phyloP scores from a whole-genome alignment of 1,139 yeast genomes.

The Arxiozyma slooffiae region DNA sequence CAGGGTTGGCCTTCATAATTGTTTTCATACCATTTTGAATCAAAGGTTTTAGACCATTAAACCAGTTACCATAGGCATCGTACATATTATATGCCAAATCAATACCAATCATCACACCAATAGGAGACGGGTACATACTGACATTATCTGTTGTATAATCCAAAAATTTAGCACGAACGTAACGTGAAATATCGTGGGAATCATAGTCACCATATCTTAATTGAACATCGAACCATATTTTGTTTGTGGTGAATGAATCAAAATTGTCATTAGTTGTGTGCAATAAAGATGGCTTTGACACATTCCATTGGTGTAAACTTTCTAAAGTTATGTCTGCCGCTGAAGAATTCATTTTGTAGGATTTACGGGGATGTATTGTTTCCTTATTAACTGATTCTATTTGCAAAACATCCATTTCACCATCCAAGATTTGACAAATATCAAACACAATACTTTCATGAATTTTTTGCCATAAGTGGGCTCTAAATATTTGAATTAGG shows the following conservation, averaged over 20 bases:
- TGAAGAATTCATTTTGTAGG: slow-evolving; percentile 94
- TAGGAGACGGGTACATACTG: slow-evolving; percentile 84
- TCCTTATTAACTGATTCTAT: slow-evolving; percentile 84
- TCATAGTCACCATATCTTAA: slow-evolving; percentile 95
- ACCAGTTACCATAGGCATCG: slow-evolving; percentile 96
- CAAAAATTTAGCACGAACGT: slow-evolving; percentile 82
- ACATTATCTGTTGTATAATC: slow-evolving; percentile 87
- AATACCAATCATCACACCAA: slow-evolving; percentile 83
- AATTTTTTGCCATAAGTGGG: slow-evolving; percentile 98
- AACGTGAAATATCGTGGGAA: slow-evolving; percentile 91
- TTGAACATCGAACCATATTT: slow-evolving; percentile 94
- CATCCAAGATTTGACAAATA: slow-evolving; percentile 83
- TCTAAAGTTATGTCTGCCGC: slow-evolving; percentile 81
- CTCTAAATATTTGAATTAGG: slow-evolving; percentile 89
- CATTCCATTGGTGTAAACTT: slow-evolving; percentile 75
- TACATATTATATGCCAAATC: slow-evolving; percentile 94
- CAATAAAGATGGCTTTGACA: slow-evolving; percentile 71
- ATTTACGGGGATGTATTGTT: slow-evolving; percentile 92
- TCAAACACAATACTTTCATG: slow-evolving; percentile 94
- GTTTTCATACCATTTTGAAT: slow-evolving; percentile 89
- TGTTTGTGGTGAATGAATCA: slow-evolving; percentile 42
- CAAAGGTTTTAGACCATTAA: slow-evolving; percentile 84
- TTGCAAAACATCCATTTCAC: slow-evolving; percentile 72
- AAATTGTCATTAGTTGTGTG: slow-evolving; percentile 49
- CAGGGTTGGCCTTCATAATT: slow-evolving; percentile 92